Conservation (phyloP, 2,329 filamentous ascomycete genomes). For the Monilinia vaccinii-corymbosi region DNA sequence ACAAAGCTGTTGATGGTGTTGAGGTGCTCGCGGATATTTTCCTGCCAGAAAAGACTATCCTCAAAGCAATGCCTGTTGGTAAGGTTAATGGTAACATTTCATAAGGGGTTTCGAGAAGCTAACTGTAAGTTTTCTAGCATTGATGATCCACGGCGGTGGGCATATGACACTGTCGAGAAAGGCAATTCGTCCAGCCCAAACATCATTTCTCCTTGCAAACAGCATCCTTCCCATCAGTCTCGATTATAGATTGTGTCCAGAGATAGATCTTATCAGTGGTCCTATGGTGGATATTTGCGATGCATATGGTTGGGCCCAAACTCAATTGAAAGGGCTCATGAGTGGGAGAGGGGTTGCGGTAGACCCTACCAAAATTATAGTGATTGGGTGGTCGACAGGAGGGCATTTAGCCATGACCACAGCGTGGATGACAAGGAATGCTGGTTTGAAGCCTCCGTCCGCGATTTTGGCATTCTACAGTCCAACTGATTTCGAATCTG, state of each 20-base stretch:
- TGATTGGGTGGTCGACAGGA: slow-evolving; percentile 41
- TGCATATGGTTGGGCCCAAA: slow-evolving; percentile 31
- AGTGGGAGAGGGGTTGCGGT: slow-evolving; percentile 21
- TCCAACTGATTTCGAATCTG: slow-evolving; percentile 15
- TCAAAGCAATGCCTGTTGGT: neutral
- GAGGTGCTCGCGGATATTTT: slow-evolving; percentile 1
- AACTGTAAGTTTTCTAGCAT: neutral
- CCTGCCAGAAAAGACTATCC: neutral
- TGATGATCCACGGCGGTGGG: slow-evolving; percentile 11
- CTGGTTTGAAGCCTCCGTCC: slow-evolving; percentile 31
- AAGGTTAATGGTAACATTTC: neutral
- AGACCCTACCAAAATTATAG: slow-evolving; percentile 29
- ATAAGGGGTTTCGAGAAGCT: neutral
- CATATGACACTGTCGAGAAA: slow-evolving; percentile 6
- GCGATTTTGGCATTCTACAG: slow-evolving; percentile 39
- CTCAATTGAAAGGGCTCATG: neutral
- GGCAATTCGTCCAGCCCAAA: slow-evolving; percentile 19
- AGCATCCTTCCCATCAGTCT: slow-evolving; percentile 40
- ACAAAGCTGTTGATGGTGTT: neutral
- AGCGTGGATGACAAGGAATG: slow-evolving; percentile 30
- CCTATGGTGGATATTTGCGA: slow-evolving; percentile 38
- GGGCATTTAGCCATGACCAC: slow-evolving; percentile 38
- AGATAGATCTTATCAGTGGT: slow-evolving; percentile 37
- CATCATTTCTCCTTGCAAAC: neutral
- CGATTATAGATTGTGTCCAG: slow-evolving; percentile 43